Base-by-base conservation (phyloP, 208 protist genomes). In the Leishmania mexicana region DNA sequence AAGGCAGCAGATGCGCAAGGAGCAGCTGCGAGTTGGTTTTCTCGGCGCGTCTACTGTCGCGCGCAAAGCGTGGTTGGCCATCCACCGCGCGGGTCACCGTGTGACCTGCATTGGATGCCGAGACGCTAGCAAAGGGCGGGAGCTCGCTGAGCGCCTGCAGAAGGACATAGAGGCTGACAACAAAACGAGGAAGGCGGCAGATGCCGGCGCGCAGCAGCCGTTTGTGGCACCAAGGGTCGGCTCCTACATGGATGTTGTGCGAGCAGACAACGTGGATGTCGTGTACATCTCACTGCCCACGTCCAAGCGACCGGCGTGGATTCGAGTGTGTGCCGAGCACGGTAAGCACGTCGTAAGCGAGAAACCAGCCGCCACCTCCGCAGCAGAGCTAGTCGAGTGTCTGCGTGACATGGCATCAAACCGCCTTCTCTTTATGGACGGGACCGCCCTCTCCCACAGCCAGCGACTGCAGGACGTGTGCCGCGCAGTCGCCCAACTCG, bases 321-420 rank as follows among this genome's bases (percentile, higher is more conserved):
- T 96, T 42, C 81, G 85, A 19, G 75, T 85, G 64, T 94, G 92
- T 70, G 85, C 85, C 5, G 68, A 90, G 42, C 57, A 89, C 54
- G 88, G 90, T 70, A 96, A 94, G 85, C 89, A 94, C 77, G 89
- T 96, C 28, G 90, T 96, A 8, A 79, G 89, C 78, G 89, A 96
- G 84, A 96, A 93, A 75, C 92, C 92, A 4, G 79, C 89, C 19
- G 90, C 92, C 19, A 67, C 57, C 15, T 86, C 75, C 24, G 71
- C 79, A 2, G 74, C 75, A 38, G 78, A 93, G 68, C 86, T 96
- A 35, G 79, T 71, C 51, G 81, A 85, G 71, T 96, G 90, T 84
- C 79, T 96, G 45, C 70, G 86, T 24, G 65, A 58, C 17, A 49
- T 96, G 80, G 82, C 84, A 4, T 65, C 80, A n/a, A 88, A 84